Percentiles rank a stretch among this genome's conserved stretches.
phyloP scores from a whole-genome alignment of 2,329 filamentous ascomycete species.

The Periconia macrospinosa region DNA sequence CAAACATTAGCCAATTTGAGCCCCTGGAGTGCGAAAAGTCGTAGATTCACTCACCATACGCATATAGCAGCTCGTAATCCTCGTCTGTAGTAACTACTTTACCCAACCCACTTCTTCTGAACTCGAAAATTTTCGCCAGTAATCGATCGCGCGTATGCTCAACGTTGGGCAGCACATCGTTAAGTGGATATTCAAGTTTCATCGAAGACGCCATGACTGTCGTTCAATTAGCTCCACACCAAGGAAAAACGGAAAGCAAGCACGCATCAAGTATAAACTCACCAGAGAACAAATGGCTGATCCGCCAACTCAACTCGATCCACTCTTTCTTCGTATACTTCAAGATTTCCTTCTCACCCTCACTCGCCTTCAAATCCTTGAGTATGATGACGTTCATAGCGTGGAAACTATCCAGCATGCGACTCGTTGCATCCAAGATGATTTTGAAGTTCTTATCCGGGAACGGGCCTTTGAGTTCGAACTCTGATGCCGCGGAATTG shows the following conservation, averaged over 20 bases:
- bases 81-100: conserved; percentile 62
- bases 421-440: conserved; percentile 77
- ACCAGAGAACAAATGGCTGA: conserved; percentile 79
- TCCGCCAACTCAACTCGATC: conserved; percentile 78
- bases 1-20: not conserved
- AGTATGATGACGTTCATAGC: conserved; percentile 92
- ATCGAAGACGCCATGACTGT: conserved; percentile 84
- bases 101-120: conserved; percentile 68
- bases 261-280: conserved; percentile 26
- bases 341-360: conserved; percentile 80
- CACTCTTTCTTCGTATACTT: conserved; percentile 79
- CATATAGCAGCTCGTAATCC: conserved; percentile 91
- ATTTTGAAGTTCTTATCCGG: conserved; percentile 71
- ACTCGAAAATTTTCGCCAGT: conserved; percentile 84
- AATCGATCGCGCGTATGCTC: conserved; percentile 78
- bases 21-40: not conserved
- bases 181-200: conserved; percentile 92
- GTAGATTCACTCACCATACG: conserved; percentile 65
- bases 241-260: too few species aligned
- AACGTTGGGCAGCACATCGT: conserved; percentile 83
- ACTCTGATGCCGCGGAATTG: conserved; percentile 76
- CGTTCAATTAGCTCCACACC: conserved; percentile 12
- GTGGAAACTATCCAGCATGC: conserved; percentile 90
- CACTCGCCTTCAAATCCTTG: conserved; percentile 73
- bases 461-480: conserved; percentile 86